Percentiles rank a stretch among this genome's conserved stretches.
phyloP scores from a whole-genome alignment of 192 early-diverging fungal genomes.

The Chytriomyces sp. region DNA sequence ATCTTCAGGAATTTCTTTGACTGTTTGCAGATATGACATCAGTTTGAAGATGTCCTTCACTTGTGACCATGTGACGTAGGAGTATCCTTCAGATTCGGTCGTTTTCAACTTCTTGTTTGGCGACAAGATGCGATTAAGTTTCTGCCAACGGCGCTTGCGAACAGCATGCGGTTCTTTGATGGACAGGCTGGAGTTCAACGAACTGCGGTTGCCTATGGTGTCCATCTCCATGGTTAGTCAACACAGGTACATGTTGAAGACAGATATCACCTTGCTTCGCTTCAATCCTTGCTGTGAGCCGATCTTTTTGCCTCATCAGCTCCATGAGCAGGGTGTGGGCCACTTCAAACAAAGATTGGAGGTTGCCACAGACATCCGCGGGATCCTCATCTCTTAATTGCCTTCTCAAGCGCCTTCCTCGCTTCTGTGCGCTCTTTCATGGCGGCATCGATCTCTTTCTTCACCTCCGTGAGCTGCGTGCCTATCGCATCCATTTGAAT shows the following conservation, averaged over 20 bases:
- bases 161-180: constrained; percentile 8
- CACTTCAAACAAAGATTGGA: neutral
- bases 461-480: neutral
- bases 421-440: neutral
- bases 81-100: neutral
- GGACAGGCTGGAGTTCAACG: constrained; percentile 1
- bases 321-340: neutral
- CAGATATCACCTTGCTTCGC: constrained; percentile 1
- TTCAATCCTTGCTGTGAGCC: constrained; percentile 3
- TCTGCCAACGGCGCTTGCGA: neutral
- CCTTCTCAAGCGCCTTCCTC: neutral
- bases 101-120: constrained; percentile 6
- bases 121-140: constrained; percentile 5
- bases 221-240: neutral
- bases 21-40: neutral
- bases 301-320: constrained; percentile 19
- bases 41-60: neutral
- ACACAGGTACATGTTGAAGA: neutral
- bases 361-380: neutral
- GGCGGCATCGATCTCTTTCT: neutral
- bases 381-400: neutral
- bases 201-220: constrained; percentile 1
- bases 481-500: constrained; percentile 3
- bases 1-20: neutral
- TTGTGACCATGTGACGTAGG: neutral